phyloP scores from a whole-genome alignment of 257 asterid genomes.

The Vinca minor region DNA sequence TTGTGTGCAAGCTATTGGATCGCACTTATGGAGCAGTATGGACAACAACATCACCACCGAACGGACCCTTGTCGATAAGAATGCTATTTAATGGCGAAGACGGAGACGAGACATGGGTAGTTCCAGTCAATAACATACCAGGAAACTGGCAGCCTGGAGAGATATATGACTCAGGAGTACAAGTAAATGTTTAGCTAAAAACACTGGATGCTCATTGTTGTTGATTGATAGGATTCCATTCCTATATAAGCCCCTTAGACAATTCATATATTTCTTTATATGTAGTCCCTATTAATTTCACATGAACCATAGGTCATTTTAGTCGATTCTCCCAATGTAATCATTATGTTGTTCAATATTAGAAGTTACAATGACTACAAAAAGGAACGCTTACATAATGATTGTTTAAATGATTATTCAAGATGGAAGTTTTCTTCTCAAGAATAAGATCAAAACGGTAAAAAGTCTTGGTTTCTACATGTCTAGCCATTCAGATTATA shows the following conservation, averaged over 20 bases:
- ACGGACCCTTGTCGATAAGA: slow-evolving; percentile 62
- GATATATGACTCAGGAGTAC: slow-evolving; percentile 68
- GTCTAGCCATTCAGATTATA: too few relatives aligned
- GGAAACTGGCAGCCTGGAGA: slow-evolving; percentile 73
- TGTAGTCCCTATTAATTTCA: background rate
- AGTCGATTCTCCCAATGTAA: background rate
- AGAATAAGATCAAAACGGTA: too few relatives aligned
- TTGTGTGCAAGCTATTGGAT: slow-evolving; percentile 58
- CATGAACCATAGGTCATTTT: background rate
- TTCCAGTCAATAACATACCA: slow-evolving; percentile 55
- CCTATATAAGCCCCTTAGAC: background rate
- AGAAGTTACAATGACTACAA: background rate
- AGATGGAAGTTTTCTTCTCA: too few relatives aligned
- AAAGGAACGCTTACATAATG: background rate
- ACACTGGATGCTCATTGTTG: slow-evolving; percentile 6
- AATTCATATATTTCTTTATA: slow-evolving; percentile 5
- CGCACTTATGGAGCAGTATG: slow-evolving; percentile 65
- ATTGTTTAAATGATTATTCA: too few relatives aligned
- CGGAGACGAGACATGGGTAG: slow-evolving; percentile 63
- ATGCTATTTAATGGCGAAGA: slow-evolving; percentile 58
- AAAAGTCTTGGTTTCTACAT: too few relatives aligned
- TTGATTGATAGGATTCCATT: background rate
- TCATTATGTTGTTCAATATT: background rate
- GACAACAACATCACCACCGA: slow-evolving; percentile 61
- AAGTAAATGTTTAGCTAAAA: slow-evolving; percentile 35